Evolutionary conservation across 169 alveolate species (phyloP).

Genomic region (Plasmodium yoelii): DNA sequence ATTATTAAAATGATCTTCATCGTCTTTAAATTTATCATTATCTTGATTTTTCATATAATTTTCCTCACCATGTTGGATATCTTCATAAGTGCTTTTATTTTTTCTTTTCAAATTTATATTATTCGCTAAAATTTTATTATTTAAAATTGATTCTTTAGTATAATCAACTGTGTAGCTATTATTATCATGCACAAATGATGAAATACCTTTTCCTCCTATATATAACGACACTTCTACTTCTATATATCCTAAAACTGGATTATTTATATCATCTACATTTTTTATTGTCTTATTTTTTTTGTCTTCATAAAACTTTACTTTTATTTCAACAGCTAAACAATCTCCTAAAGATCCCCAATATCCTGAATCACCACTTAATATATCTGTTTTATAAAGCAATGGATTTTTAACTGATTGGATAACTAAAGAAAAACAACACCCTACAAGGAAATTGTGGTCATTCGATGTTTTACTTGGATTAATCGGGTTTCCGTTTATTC

Average conservation of each 20-base stretch:
- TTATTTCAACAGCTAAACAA: slow-evolving; percentile 76
- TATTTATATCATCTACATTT: not conserved
- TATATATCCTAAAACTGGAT: slow-evolving; percentile 63
- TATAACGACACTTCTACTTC: slow-evolving; percentile 71
- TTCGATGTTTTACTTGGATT: not conserved
- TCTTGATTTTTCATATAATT: slow-evolving; percentile 31
- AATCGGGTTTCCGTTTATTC: not conserved
- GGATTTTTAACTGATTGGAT: slow-evolving; percentile 75
- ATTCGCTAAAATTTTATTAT: slow-evolving; percentile 53
- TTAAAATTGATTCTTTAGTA: slow-evolving; percentile 56
- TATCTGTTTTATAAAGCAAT: slow-evolving; percentile 65
- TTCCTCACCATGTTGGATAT: slow-evolving; percentile 20
- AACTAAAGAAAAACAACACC: slow-evolving; percentile 71
- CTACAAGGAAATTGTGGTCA: slow-evolving; percentile 56
- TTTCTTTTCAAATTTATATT: slow-evolving; percentile 35
- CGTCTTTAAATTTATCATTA: slow-evolving; percentile 5
- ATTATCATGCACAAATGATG: slow-evolving; percentile 73
- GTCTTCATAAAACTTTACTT: slow-evolving; percentile 73
- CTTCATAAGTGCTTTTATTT: slow-evolving; percentile 13
- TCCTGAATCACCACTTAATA: slow-evolving; percentile 42
- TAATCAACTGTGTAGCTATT: slow-evolving; percentile 63
- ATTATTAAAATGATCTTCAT: slow-evolving; percentile 16
- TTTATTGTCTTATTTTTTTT: slow-evolving; percentile 1
- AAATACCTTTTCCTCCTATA: slow-evolving; percentile 76
- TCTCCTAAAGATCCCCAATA: slow-evolving; percentile 76